Evolutionary conservation across 1,284 basidiomycete species (phyloP), one percentile per base, ranked within the genome.

Genomic region (Sanghuangporus weigelae): DNA sequence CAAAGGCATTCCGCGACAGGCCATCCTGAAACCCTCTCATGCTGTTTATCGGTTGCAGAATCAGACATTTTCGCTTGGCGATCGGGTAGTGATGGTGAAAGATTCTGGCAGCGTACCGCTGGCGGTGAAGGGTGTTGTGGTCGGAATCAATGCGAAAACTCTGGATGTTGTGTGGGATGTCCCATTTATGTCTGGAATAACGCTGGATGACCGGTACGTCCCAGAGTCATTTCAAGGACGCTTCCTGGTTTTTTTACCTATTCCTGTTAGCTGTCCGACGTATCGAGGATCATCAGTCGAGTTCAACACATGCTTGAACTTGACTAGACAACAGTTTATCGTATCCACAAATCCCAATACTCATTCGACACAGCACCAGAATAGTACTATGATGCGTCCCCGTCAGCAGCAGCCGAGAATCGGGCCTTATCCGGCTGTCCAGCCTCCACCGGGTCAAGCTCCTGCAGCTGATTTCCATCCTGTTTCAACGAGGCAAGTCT

Each of bases 121-220:
- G 10, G 88, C 89, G 2, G 90, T 91, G 62, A 96, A 96, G 74
- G 97, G 97, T 48, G 93, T 96, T 8, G 95, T 98, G 16, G 85
- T 99, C 60, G 95, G 96, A 4, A 78, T 99, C 70, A 91, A 87
- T 69, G 79, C 87, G 11, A 92, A 90, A 71, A 87, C 89, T 10
- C 90, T 99, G 81, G 97, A 99, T 73, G 89, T 99, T n/a, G 85
- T 97, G 0, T 99, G 97, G 89, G 97, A 99, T 74, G 87, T 90
- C 21, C 84, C 95, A 0, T 99, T 98, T 78, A 92, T 99, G 83
- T 89, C 94, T 39, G 96, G 97, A 10, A 84, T 85, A 2, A 97
- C 92, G 0, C 79, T 99, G 4, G 86, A 86, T n/a, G 92, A 93
- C 68, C 80, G 93, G 90, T 93, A 51, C 19, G 55, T 61, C 21